phyloP scores from a whole-genome alignment of 2,329 filamentous ascomycete species.

The Tolypocladium sp. region DNA sequence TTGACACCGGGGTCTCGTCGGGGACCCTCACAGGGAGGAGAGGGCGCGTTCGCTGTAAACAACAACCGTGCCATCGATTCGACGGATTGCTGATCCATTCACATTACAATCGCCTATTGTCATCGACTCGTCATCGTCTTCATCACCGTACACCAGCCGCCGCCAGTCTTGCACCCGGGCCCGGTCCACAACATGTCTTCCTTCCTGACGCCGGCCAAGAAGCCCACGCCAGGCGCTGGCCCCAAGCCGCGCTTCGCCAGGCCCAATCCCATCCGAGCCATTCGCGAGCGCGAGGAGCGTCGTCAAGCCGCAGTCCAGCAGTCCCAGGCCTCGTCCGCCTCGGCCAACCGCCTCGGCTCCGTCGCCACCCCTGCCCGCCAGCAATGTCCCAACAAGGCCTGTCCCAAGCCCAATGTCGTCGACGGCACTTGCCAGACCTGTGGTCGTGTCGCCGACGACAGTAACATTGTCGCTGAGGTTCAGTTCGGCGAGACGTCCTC shows the following conservation, averaged over 20 bases:
- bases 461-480: constrained; percentile 86
- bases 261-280: constrained; percentile 39
- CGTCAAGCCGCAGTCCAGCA: constrained; percentile 22
- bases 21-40: neutral
- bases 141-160: neutral
- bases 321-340: constrained; percentile 17
- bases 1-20: neutral
- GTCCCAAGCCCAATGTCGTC: constrained; percentile 50
- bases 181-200: constrained; percentile 30
- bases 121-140: neutral
- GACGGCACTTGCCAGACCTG: constrained; percentile 72
- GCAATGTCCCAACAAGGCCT: constrained; percentile 50
- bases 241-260: constrained; percentile 31
- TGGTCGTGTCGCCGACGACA: constrained; percentile 74
- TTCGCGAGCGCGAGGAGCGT: constrained; percentile 41
- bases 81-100: neutral
- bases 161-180: no score
- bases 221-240: constrained; percentile 14
- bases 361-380: constrained; percentile 25
- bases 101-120: neutral
- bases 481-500: constrained; percentile 81
- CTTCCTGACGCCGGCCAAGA: constrained; percentile 32
- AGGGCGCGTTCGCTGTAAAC: neutral
- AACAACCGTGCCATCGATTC: neutral
- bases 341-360: constrained; percentile 17